phyloP scores from a whole-genome alignment of 495 filamentous ascomycete species.

The Thermochaetoides thermophila region DNA sequence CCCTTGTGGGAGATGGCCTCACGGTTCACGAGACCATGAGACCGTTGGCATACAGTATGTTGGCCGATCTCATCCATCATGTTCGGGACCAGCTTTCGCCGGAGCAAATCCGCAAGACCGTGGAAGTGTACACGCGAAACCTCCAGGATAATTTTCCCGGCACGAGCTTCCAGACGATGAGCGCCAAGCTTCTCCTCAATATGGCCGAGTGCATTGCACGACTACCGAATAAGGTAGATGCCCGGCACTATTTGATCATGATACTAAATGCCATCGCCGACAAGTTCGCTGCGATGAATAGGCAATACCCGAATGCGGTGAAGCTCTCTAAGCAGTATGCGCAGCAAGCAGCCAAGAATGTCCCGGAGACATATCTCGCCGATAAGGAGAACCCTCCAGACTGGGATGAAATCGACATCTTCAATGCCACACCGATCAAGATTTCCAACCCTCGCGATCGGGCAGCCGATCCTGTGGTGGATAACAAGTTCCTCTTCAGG shows the following conservation, averaged over 20 bases:
- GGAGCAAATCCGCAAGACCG: slow-evolving; percentile 84
- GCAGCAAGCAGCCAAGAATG: slow-evolving; percentile 47
- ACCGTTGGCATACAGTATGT: slow-evolving; percentile 93
- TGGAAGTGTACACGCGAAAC: slow-evolving; percentile 94
- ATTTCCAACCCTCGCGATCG: slow-evolving; percentile 85
- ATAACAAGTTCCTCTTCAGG: slow-evolving; percentile 97
- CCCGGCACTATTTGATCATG: slow-evolving; percentile 90
- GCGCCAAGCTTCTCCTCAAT: slow-evolving; percentile 88
- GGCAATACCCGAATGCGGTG: slow-evolving; percentile 84
- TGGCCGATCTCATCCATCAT: slow-evolving; percentile 95
- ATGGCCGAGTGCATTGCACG: slow-evolving; percentile 95
- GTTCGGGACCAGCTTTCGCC: slow-evolving; percentile 71
- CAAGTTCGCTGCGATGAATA: slow-evolving; percentile 96
- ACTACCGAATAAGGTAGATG: slow-evolving; percentile 79
- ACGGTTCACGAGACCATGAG: slow-evolving; percentile 95
- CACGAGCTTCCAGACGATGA: slow-evolving; percentile 99
- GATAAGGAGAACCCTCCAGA: slow-evolving; percentile 68
- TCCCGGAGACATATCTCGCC: slow-evolving; percentile 65
- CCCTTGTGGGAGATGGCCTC: slow-evolving; percentile 85
- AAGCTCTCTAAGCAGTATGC: slow-evolving; percentile 70
- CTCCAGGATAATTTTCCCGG: slow-evolving; percentile 92
- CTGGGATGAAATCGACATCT: slow-evolving; percentile 98
- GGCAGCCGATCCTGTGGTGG: slow-evolving; percentile 79
- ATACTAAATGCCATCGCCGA: slow-evolving; percentile 95
- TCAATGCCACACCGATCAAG: slow-evolving; percentile 89